Evolutionary conservation across 1,139 yeast genomes (phyloP).

Genomic region (Geotrichum cucujoidarum): DNA sequence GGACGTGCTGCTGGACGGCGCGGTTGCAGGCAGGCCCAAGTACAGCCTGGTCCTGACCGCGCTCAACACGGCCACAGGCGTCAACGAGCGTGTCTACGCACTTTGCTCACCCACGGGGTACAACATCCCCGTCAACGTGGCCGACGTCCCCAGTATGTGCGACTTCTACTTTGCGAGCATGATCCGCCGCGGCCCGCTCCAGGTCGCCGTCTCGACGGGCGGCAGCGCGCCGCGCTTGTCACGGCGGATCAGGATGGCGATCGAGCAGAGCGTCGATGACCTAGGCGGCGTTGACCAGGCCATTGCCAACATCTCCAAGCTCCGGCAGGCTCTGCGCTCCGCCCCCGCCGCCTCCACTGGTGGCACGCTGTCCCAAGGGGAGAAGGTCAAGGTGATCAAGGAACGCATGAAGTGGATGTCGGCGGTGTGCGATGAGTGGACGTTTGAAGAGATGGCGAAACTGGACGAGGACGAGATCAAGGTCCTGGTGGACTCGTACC

Average conservation of each 20-base stretch:
- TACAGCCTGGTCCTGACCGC: constrained; percentile 72
- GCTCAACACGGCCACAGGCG: constrained; percentile 58
- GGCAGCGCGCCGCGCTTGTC: constrained; percentile 80
- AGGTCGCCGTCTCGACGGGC: constrained; percentile 77
- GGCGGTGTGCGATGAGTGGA: constrained; percentile 55
- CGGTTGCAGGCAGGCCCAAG: constrained; percentile 23
- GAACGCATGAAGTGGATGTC: constrained; percentile 72
- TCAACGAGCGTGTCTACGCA: constrained; percentile 55
- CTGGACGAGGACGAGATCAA: constrained; percentile 29
- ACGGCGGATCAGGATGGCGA: constrained; percentile 55
- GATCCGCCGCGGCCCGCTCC: constrained; percentile 70
- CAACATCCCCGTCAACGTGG: constrained; percentile 68
- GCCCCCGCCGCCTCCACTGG: constrained; percentile 25
- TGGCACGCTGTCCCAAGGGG: constrained; percentile 44
- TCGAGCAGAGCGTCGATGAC: constrained; percentile 41
- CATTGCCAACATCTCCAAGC: constrained; percentile 55
- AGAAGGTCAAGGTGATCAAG: constrained; percentile 44
- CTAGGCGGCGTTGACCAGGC: constrained; percentile 44
- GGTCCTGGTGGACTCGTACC: constrained; percentile 29
- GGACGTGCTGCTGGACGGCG: constrained; percentile 19
- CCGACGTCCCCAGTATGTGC: constrained; percentile 77
- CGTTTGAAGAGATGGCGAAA: constrained; percentile 56
- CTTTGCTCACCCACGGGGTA: constrained; percentile 45
- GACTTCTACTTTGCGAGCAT: constrained; percentile 84
- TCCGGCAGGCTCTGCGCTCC: constrained; percentile 50